Conservation (phyloP, 2,329 filamentous ascomycete species). For the Aspergillus chevalieri region DNA sequence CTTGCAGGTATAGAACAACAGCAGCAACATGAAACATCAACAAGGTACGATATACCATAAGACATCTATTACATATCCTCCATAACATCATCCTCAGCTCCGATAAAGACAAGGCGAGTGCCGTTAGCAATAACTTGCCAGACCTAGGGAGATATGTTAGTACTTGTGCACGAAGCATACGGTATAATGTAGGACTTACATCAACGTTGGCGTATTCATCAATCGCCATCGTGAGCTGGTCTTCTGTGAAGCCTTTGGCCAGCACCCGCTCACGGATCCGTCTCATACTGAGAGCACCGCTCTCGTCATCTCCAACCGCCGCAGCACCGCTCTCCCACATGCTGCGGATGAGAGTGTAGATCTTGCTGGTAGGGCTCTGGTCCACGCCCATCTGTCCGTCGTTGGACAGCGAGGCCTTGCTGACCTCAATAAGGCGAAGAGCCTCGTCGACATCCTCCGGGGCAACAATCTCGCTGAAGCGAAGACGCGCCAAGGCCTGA, state of each 20-base stretch:
- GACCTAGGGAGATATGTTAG: slow-evolving; percentile 51
- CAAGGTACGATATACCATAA: not conserved
- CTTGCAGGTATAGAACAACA: not conserved
- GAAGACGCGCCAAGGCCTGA: slow-evolving; percentile 84
- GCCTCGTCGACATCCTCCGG: slow-evolving; percentile 96
- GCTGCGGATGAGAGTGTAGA: slow-evolving; percentile 88
- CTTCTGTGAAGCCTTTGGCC: slow-evolving; percentile 92
- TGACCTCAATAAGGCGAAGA: slow-evolving; percentile 81
- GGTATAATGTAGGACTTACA: slow-evolving; percentile 57
- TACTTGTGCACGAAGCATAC: slow-evolving; percentile 1
- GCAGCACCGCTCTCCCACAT: slow-evolving; percentile 80
- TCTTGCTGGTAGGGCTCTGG: slow-evolving; percentile 77
- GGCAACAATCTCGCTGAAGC: slow-evolving; percentile 78
- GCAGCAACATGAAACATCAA: not conserved
- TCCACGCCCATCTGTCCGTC: slow-evolving; percentile 60
- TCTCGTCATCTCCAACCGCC: slow-evolving; percentile 66
- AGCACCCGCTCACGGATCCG: slow-evolving; percentile 87
- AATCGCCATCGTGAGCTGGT: slow-evolving; percentile 80
- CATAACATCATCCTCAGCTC: slow-evolving; percentile 45
- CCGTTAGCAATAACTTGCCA: slow-evolving; percentile 73
- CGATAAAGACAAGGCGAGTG: slow-evolving; percentile 65
- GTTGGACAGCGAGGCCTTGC: slow-evolving; percentile 80
- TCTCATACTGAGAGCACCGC: slow-evolving; percentile 74
- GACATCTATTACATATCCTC: slow-evolving; percentile 39
- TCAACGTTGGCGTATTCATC: slow-evolving; percentile 84